Evolutionary conservation across 495 filamentous ascomycete genomes (phyloP).

Genomic region (Neurospora hispaniola): DNA sequence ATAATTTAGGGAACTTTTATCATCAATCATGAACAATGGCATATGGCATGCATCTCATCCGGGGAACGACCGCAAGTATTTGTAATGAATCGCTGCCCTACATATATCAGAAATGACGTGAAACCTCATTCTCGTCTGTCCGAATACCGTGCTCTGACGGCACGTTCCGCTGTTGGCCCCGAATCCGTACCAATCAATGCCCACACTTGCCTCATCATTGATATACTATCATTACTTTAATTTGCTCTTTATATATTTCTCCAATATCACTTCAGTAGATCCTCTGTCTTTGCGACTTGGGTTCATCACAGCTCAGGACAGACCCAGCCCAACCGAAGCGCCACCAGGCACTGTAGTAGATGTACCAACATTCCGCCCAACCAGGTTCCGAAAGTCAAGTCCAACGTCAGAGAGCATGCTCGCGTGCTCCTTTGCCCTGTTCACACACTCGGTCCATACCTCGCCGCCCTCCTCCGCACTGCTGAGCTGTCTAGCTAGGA

Average conservation of each 20-base stretch:
- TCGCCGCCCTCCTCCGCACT: conserved; percentile 57
- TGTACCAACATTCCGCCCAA: conserved; percentile 29
- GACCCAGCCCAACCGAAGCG: conserved; percentile 31
- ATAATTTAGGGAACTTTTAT: not conserved
- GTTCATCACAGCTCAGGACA: conserved; percentile 15
- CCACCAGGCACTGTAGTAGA: conserved; percentile 7
- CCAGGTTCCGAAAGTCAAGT: conserved; percentile 75
- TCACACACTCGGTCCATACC: conserved; percentile 75
- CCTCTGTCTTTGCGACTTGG: not conserved
- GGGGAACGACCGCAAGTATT: not conserved
- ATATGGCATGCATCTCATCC: not conserved
- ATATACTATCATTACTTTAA: not conserved
- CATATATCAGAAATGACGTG: not conserved
- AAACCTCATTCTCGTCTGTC: not conserved
- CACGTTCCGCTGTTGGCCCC: not conserved
- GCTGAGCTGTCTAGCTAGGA: conserved; percentile 73
- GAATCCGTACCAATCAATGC: not conserved
- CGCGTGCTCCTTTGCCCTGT: conserved; percentile 70
- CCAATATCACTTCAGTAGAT: not conserved
- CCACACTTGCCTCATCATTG: not conserved
- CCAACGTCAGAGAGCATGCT: conserved; percentile 74
- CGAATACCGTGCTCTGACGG: not conserved
- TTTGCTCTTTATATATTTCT: not conserved
- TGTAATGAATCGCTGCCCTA: not conserved
- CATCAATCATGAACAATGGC: not conserved